Evolutionary conservation across 805 yeast genomes (phyloP).

Genomic region (Lipomyces kockii): DNA sequence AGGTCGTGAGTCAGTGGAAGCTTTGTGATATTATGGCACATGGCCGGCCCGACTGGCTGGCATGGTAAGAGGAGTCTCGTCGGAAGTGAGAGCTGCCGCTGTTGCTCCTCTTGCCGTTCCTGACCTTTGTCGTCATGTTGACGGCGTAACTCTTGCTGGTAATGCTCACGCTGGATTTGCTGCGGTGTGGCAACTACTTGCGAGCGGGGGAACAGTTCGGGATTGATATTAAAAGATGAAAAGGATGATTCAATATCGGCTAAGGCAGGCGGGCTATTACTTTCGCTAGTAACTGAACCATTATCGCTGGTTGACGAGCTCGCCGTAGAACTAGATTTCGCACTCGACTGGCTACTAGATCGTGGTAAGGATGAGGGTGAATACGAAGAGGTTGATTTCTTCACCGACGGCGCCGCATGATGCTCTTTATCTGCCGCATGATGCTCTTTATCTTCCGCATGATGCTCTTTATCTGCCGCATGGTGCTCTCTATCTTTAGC

Average conservation of each 20-base stretch:
- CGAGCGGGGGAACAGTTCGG: neutral
- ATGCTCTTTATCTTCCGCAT: too few relatives aligned
- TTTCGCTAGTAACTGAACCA: neutral
- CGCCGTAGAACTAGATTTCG: neutral
- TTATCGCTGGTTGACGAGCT: neutral
- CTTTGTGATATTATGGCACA: slow-evolving; percentile 22
- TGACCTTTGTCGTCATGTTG: neutral
- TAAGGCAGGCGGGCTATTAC: neutral
- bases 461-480: neutral
- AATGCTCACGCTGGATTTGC: slow-evolving; percentile 19
- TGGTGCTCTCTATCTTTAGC: neutral
- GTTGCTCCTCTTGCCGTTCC: neutral
- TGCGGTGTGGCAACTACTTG: slow-evolving; percentile 23
- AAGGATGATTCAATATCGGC: neutral
- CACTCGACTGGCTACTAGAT: neutral
- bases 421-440: too few relatives aligned
- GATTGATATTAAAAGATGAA: neutral
- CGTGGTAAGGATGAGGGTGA: neutral
- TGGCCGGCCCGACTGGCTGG: slow-evolving; percentile 21
- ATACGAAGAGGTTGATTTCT: neutral
- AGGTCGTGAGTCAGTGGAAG: slow-evolving; percentile 18
- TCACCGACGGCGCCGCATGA: neutral
- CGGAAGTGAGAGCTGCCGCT: slow-evolving; percentile 1
- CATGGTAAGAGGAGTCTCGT: slow-evolving; percentile 16
- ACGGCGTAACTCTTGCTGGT: slow-evolving; percentile 6